These are phyloP conservation scores for Rhododendron molle DNA, from an alignment of 148 eudicot species.

Conservation along the genomic window DNA sequence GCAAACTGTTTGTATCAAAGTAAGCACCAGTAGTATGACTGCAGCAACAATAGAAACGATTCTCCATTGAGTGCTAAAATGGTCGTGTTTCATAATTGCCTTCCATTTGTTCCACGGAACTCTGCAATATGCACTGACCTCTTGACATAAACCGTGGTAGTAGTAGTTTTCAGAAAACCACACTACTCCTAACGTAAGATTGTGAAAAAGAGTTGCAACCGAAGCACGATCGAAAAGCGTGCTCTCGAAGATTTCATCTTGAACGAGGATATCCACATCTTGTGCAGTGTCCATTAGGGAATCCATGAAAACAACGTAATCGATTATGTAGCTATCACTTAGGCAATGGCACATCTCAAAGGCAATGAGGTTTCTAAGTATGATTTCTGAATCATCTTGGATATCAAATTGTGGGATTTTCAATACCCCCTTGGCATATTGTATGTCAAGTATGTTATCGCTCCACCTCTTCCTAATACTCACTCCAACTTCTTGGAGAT, in stretches of 20 bases:
- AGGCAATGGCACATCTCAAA: neutral
- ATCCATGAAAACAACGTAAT: neutral
- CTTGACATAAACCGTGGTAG: neutral
- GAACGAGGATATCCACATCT: neutral
- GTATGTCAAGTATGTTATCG: no score
- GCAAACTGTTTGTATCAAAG: neutral
- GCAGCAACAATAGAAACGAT: neutral
- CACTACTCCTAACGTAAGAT: neutral
- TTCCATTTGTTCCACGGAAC: conserved; percentile 9
- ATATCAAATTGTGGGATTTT: no score
- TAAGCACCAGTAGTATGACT: neutral
- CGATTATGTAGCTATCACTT: neutral
- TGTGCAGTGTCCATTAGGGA: neutral
- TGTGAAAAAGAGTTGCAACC: neutral
- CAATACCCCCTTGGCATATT: no score
- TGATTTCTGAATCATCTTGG: no score
- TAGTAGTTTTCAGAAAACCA: neutral
- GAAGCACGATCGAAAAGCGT: neutral
- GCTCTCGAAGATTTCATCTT: neutral
- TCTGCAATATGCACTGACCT: neutral
- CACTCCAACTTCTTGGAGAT: no score
- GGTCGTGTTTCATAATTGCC: neutral
- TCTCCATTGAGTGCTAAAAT: conserved; percentile 4
- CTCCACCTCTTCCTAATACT: no score
- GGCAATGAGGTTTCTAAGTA: neutral